These are phyloP conservation scores for Eutrema japonicum DNA, from an alignment of 345 rosid species.

Conservation along the genomic window DNA sequence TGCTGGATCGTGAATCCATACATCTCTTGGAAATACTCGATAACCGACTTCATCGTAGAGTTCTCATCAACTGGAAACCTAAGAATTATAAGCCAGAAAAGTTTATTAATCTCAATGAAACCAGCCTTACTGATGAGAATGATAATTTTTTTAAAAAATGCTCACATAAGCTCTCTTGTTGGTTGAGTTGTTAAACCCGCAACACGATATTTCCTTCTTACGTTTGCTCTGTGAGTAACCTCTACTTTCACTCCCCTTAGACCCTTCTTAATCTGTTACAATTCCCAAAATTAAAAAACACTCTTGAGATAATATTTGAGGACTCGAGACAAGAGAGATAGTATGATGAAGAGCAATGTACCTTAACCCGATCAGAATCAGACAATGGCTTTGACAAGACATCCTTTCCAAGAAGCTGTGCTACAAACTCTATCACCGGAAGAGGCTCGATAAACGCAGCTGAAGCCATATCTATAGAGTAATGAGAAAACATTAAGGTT, in stretches of 20 bases:
- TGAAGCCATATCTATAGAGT: constrained; percentile 82
- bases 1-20: constrained; percentile 93
- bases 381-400: constrained; percentile 75
- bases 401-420: constrained; percentile 87
- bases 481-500: constrained; percentile 20
- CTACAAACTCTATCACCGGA: constrained; percentile 92
- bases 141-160: not conserved
- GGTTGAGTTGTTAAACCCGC: constrained; percentile 97
- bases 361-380: constrained; percentile 97
- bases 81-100: constrained; percentile 24
- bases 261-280: constrained; percentile 78
- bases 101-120: not conserved
- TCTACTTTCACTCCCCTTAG: constrained; percentile 98
- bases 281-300: not conserved
- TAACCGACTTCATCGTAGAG: constrained; percentile 91
- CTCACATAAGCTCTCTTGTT: constrained; percentile 93
- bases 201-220: constrained; percentile 96
- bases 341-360: constrained; percentile 30
- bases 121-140: not conserved
- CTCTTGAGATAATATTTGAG: not conserved
- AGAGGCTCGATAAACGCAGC: constrained; percentile 99
- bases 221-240: constrained; percentile 90
- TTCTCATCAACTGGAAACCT: constrained; percentile 99
- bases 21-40: constrained; percentile 97
- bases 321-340: not conserved